Evolutionary conservation across 2,329 filamentous ascomycete genomes (phyloP).

Genomic region (Parasarocladium wereldwijsianum): DNA sequence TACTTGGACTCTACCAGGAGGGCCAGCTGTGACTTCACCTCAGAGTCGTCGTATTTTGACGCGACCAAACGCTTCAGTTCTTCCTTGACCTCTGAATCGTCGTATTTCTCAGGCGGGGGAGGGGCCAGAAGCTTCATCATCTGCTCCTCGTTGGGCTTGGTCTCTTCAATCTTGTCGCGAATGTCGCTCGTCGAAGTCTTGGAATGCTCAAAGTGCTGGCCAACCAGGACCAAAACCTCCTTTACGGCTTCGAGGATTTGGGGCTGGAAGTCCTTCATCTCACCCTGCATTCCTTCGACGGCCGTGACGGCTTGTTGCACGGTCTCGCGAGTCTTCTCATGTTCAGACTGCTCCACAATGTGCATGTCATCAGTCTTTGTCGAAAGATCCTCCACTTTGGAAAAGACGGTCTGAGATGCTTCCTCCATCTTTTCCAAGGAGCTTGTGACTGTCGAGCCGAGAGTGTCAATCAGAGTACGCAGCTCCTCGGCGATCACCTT

Average conservation of each 20-base stretch:
- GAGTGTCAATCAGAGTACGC: conserved; percentile 70
- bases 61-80: conserved; percentile 32
- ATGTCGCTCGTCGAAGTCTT: conserved; percentile 47
- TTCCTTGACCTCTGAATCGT: conserved; percentile 27
- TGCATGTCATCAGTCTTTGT: conserved; percentile 63
- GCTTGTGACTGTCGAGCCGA: conserved; percentile 67
- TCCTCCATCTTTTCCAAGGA: conserved; percentile 76
- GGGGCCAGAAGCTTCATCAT: conserved; percentile 28
- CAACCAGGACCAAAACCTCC: conserved; percentile 70
- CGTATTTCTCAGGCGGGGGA: conserved; percentile 47
- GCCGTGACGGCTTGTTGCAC: conserved; percentile 59
- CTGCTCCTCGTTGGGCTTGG: conserved; percentile 42
- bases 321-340: conserved; percentile 70
- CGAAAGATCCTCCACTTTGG: conserved; percentile 65
- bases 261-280: conserved; percentile 72
- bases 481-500: conserved; percentile 78
- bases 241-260: conserved; percentile 77
- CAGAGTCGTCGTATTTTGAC: conserved; percentile 16
- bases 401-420: conserved; percentile 76
- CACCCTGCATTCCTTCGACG: conserved; percentile 62
- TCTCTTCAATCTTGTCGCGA: conserved; percentile 44
- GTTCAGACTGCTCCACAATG: conserved; percentile 59
- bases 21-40: conserved; percentile 11
- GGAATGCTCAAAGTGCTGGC: conserved; percentile 78
- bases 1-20: conserved; percentile 20